A percentile compares a stretch with the other conserved stretches of the same genome.
Conservation (phyloP, 2,329 filamentous ascomycete species). For the Aspergillus sp. region DNA sequence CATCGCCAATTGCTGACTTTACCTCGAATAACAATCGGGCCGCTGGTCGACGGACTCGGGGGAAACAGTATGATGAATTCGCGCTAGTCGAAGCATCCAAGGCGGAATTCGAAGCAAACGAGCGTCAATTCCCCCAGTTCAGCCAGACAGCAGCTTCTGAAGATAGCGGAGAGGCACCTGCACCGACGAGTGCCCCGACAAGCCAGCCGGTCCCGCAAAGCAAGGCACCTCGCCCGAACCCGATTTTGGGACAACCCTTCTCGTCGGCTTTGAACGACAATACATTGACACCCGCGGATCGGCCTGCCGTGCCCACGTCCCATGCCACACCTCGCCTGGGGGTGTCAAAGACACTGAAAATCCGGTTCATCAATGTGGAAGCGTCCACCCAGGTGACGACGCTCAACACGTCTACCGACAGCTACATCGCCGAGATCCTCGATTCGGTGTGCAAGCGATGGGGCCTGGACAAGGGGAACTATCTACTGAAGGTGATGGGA, state of each 20-base stretch:
- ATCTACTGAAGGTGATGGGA: constrained; percentile 63
- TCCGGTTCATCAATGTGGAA: constrained; percentile 63
- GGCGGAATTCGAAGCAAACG: constrained; percentile 59
- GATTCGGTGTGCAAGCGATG: constrained; percentile 64
- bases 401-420: constrained; percentile 63
- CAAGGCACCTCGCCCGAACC: constrained; percentile 38
- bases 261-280: constrained; percentile 49
- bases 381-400: constrained; percentile 56
- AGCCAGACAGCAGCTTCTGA: constrained; percentile 35
- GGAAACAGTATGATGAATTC: constrained; percentile 68
- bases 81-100: constrained; percentile 62
- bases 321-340: constrained; percentile 59
- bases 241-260: constrained; percentile 49
- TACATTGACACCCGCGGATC: constrained; percentile 49
- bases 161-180: constrained; percentile 30
- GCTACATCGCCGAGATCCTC: constrained; percentile 68
- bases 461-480: constrained; percentile 64
- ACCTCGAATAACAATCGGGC: constrained; percentile 68
- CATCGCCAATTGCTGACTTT: constrained; percentile 62
- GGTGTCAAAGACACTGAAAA: constrained; percentile 58
- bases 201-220: constrained; percentile 24
- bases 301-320: constrained; percentile 44
- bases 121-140: constrained; percentile 57
- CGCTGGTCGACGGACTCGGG: constrained; percentile 56
- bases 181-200: constrained; percentile 24